Evolutionary conservation across 2,329 filamentous ascomycete species (phyloP).

Genomic region (Calonectria fujianensis): DNA sequence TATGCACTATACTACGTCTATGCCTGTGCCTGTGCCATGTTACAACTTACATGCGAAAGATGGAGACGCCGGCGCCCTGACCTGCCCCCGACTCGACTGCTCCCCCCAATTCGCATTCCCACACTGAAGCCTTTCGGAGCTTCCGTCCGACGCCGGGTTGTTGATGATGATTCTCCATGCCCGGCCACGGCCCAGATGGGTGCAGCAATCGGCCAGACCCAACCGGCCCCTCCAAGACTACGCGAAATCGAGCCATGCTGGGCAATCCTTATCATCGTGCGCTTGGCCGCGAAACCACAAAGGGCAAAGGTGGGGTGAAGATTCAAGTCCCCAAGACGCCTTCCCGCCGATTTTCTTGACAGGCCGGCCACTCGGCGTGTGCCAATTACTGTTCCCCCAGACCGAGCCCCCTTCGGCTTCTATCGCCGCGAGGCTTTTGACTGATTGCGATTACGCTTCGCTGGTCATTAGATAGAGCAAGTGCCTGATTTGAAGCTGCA

Average conservation of each 20-base stretch:
- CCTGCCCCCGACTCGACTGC: background rate
- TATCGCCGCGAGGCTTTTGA: slow-evolving; percentile 33
- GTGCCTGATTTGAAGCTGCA: slow-evolving; percentile 30
- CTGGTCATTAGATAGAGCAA: slow-evolving; percentile 46
- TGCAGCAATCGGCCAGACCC: slow-evolving; percentile 15
- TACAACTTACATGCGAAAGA: slow-evolving; percentile 17
- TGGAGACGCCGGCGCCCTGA: slow-evolving; percentile 15
- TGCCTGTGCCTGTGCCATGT: slow-evolving; percentile 2
- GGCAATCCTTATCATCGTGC: slow-evolving; percentile 42
- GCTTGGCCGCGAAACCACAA: slow-evolving; percentile 42
- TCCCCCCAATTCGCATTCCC: background rate
- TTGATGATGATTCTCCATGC: slow-evolving; percentile 35
- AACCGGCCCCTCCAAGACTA: slow-evolving; percentile 22
- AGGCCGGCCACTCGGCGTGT: slow-evolving; percentile 44
- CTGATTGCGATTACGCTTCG: slow-evolving; percentile 43
- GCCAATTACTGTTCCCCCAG: slow-evolving; percentile 49
- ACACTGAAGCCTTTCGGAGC: slow-evolving; percentile 18
- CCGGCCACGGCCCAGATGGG: slow-evolving; percentile 18
- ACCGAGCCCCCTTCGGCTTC: slow-evolving; percentile 33
- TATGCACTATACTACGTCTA: slow-evolving; percentile 7
- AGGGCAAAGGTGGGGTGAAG: slow-evolving; percentile 44
- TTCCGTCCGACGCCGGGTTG: slow-evolving; percentile 29
- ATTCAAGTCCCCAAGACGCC: slow-evolving; percentile 18
- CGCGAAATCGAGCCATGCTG: slow-evolving; percentile 38
- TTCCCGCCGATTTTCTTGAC: slow-evolving; percentile 19